A percentile compares a stretch with the other conserved stretches of the same genome.
Conservation (phyloP, 306 rosid genomes). For the Neltuma alba region DNA sequence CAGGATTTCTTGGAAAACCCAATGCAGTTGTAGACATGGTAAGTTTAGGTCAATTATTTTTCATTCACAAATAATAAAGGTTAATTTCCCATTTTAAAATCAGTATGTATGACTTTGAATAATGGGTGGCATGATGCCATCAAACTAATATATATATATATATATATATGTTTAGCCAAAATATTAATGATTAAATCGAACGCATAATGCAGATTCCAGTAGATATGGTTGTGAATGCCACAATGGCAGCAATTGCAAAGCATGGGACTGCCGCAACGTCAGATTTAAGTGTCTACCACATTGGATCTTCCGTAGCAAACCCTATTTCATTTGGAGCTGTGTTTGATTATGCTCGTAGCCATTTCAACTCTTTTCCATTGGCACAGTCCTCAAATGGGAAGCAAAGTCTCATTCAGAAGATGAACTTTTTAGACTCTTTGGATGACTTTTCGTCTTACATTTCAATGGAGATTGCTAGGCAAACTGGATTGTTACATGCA, state of each 20-base stretch:
- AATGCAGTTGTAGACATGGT: conserved; percentile 55
- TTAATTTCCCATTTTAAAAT: no score
- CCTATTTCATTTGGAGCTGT: conserved; percentile 40
- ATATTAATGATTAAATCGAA: not conserved
- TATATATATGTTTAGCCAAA: not conserved
- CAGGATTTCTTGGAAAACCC: conserved; percentile 50
- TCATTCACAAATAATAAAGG: not conserved
- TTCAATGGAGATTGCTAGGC: not conserved
- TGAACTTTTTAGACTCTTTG: conserved; percentile 54
- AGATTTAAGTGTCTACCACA: conserved; percentile 50
- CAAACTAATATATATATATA: no score
- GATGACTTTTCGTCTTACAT: conserved; percentile 49
- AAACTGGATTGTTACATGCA: not conserved
- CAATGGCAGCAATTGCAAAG: conserved; percentile 54
- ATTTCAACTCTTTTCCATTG: conserved; percentile 46
- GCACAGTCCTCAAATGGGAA: conserved; percentile 33
- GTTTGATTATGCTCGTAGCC: conserved; percentile 36
- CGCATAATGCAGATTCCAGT: conserved; percentile 48
- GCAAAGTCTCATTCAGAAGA: conserved; percentile 40
- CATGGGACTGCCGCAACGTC: conserved; percentile 45
- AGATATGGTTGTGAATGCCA: conserved; percentile 61
- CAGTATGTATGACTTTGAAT: no score
- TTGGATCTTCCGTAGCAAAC: conserved; percentile 55
- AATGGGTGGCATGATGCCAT: no score
- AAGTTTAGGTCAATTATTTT: no score